These are phyloP conservation scores for Taxawa tesnikishii DNA, from an alignment of 2,329 filamentous ascomycete genomes.

Conservation along the genomic window DNA sequence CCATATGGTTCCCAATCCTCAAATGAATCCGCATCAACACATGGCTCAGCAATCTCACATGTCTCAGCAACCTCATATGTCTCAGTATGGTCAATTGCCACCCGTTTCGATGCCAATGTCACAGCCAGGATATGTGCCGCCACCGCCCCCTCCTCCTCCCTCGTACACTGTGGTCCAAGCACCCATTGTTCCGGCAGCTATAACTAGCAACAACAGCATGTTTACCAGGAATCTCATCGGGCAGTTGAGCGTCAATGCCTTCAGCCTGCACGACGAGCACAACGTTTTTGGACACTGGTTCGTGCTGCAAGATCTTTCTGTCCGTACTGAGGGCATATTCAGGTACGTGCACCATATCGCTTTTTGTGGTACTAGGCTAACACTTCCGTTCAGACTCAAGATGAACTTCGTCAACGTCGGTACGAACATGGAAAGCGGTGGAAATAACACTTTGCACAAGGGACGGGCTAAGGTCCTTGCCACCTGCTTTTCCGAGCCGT, in stretches of 20 bases:
- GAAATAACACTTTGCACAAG: conserved; percentile 49
- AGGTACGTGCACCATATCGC: conserved; percentile 43
- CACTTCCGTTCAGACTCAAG: conserved; percentile 37
- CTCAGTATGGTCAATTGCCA: background rate
- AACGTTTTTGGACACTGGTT: conserved; percentile 92
- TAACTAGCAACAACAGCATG: conserved; percentile 59
- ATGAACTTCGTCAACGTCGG: conserved; percentile 80
- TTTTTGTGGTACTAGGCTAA: conserved; percentile 8
- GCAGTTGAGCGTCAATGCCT: conserved; percentile 78
- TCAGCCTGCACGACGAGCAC: conserved; percentile 64
- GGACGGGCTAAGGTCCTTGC: conserved; percentile 73
- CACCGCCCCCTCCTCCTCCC: background rate
- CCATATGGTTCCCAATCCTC: background rate
- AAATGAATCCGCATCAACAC: background rate
- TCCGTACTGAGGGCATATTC: conserved; percentile 84
- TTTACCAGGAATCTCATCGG: conserved; percentile 93
- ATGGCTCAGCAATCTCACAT: conserved; percentile 2
- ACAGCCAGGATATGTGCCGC: conserved; percentile 2
- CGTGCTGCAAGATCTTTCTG: conserved; percentile 86
- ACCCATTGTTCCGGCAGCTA: background rate
- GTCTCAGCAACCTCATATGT: background rate
- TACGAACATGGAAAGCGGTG: conserved; percentile 22
- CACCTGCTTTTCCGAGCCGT: conserved; percentile 73
- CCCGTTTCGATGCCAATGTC: conserved; percentile 1
- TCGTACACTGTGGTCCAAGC: conserved; percentile 2